Evolutionary conservation across 2,329 filamentous ascomycete genomes (phyloP), one percentile per base, ranked within the genome.

Genomic region (Penicillium corylophilum): DNA sequence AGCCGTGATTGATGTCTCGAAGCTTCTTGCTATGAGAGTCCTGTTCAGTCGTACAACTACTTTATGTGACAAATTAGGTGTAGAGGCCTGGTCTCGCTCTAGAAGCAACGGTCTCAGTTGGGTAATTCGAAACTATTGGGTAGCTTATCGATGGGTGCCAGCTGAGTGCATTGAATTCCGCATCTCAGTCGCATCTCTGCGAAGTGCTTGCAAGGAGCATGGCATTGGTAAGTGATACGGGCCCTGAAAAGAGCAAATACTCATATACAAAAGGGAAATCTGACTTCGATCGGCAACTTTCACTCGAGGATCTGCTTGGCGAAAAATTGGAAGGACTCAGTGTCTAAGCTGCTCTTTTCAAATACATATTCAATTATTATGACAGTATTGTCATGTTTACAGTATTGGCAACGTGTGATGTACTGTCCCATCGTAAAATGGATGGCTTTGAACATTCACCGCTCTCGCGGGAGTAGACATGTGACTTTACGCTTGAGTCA

Each of bases 31-130:
- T 28, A 52, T 52, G 45, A 44, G 40, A 20, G 45, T 48, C 22
- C 45, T 53, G 28, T 48, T 53, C 28, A 48, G 35, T 48, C 50
- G 45, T 36, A 53, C 45, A 44, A 48, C 50, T 39, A 48, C 50
- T 40, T 48, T 51, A n/a, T 24, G 23, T 47, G 20, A 40, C 10
- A 48, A 38, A 48, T 45, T 53, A 22, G 40, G 39, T 10, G 28
- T 48, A 26, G 16, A 48, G 28, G 18, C 46, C 16, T 45, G 45
- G 41, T 9, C 44, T 31, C 38, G 7, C 31, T 35, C 23, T 40
- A 31, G 36, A 22, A 26, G n/a, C 9, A 44, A 24, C 1, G 50
- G 45, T 22, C 33, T 53, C 26, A 39, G 36, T 29, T 53, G 22
- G 23, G 45, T 44, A 31, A 53, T 45, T 47, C 16, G 12, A 44